Percentiles rank a stretch among this genome's conserved stretches.
phyloP scores from a whole-genome alignment of 495 filamentous ascomycete species.

The Oidiodendron maius region DNA sequence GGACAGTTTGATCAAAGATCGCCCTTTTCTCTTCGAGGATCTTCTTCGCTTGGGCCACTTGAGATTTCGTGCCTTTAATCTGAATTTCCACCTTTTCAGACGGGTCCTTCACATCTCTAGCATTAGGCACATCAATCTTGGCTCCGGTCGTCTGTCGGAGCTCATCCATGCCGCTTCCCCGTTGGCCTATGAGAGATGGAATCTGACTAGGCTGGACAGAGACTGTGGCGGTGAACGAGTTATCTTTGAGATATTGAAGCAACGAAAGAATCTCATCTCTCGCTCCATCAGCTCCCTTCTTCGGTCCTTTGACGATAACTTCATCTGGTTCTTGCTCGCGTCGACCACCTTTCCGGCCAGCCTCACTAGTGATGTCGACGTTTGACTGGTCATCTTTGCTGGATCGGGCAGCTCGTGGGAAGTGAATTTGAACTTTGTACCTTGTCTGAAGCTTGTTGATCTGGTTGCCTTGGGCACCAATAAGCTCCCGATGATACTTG shows the following conservation, averaged over 20 bases:
- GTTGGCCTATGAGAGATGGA: slow-evolving; percentile 82
- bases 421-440: slow-evolving; percentile 90
- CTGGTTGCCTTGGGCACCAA: slow-evolving; percentile 81
- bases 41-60: slow-evolving; percentile 86
- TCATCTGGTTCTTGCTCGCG: slow-evolving; percentile 82
- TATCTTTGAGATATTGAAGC: slow-evolving; percentile 80
- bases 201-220: slow-evolving; percentile 83
- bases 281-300: slow-evolving; percentile 83
- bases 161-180: slow-evolving; percentile 84
- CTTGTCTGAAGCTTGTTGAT: slow-evolving; percentile 87
- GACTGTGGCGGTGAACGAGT: slow-evolving; percentile 70
- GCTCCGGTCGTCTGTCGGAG: slow-evolving; percentile 76
- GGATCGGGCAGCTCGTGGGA: slow-evolving; percentile 64
- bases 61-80: slow-evolving; percentile 82
- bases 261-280: slow-evolving; percentile 83
- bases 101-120: slow-evolving; percentile 39
- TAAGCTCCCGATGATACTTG: slow-evolving; percentile 83
- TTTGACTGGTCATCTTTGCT: slow-evolving; percentile 63
- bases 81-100: slow-evolving; percentile 74
- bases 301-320: slow-evolving; percentile 84
- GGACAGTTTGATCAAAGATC: slow-evolving; percentile 80
- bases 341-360: slow-evolving; percentile 45
- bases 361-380: slow-evolving; percentile 65
- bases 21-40: slow-evolving; percentile 75
- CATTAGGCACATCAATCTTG: slow-evolving; percentile 79